These are phyloP conservation scores for Punica granatum DNA, from an alignment of 345 rosid genomes.

Conservation along the genomic window DNA sequence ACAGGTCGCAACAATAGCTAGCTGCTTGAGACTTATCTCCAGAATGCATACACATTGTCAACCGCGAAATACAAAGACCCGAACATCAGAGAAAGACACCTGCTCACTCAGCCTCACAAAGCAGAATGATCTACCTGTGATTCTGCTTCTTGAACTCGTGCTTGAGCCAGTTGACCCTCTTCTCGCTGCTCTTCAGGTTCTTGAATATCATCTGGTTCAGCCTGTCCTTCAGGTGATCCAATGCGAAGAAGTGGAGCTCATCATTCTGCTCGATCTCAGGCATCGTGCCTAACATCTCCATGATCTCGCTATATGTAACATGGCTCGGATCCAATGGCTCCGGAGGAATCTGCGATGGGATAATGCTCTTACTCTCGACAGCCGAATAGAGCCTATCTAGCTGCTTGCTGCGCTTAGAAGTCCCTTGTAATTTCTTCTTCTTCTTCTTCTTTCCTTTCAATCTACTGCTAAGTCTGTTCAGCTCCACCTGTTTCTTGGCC, in stretches of 20 bases:
- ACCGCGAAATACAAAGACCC: too few relatives aligned
- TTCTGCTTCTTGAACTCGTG: not conserved
- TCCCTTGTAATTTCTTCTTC: not conserved
- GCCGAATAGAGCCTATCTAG: too few relatives aligned
- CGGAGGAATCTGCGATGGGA: not conserved
- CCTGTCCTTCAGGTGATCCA: conserved; percentile 3
- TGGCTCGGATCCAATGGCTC: not conserved
- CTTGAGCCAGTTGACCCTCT: not conserved
- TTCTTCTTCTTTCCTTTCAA: not conserved
- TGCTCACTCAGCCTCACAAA: too few relatives aligned
- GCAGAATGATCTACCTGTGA: not conserved
- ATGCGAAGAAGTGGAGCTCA: not conserved
- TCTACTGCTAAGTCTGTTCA: not conserved
- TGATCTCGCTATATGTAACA: not conserved
- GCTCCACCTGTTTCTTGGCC: not conserved
- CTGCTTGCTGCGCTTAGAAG: too few relatives aligned
- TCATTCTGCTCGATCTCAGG: not conserved
- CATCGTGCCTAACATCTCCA: not conserved
- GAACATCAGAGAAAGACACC: too few relatives aligned
- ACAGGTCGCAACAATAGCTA: too few relatives aligned
- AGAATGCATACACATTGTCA: too few relatives aligned
- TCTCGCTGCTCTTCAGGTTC: not conserved
- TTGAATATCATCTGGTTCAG: not conserved
- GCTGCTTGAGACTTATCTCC: too few relatives aligned
- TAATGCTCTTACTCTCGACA: not conserved